Conservation (phyloP, 345 rosid genomes). For the Cardamine occulta region DNA sequence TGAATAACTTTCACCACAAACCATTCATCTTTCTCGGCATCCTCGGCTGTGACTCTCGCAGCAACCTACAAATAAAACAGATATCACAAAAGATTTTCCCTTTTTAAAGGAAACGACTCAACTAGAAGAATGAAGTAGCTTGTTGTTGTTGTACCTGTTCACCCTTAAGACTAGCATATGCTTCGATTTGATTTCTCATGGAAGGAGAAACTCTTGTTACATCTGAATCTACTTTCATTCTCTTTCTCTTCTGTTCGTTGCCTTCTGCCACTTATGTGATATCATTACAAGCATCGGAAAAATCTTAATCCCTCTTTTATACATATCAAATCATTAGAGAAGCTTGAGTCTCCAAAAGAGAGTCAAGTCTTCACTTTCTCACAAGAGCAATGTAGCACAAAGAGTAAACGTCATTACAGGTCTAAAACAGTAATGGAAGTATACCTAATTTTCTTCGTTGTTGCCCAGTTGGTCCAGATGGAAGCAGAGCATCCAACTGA, state of each 20-base stretch:
- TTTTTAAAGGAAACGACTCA: background rate
- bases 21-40: conserved; percentile 94
- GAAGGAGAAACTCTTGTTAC: conserved; percentile 67
- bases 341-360: conserved; percentile 3
- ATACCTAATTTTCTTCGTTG: conserved; percentile 81
- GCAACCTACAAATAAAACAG: conserved; percentile 66
- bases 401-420: conserved; percentile 19
- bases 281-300: conserved; percentile 46
- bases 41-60: conserved; percentile 78
- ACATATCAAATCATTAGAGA: conserved; percentile 15
- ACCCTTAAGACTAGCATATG: conserved; percentile 72
- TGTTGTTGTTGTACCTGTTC: conserved; percentile 66
- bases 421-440: conserved; percentile 22
- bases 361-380: background rate
- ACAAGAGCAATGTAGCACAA: background rate
- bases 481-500: conserved; percentile 76
- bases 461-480: conserved; percentile 77
- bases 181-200: conserved; percentile 73
- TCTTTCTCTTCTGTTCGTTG: conserved; percentile 78
- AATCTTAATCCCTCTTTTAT: conserved; percentile 30
- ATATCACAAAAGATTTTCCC: background rate
- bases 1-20: conserved; percentile 87
- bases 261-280: conserved; percentile 67
- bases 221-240: conserved; percentile 82
- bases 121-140: background rate